These are phyloP conservation scores for Chalciporus chontae DNA, from an alignment of 768 basidiomycete genomes.

Conservation along the genomic window DNA sequence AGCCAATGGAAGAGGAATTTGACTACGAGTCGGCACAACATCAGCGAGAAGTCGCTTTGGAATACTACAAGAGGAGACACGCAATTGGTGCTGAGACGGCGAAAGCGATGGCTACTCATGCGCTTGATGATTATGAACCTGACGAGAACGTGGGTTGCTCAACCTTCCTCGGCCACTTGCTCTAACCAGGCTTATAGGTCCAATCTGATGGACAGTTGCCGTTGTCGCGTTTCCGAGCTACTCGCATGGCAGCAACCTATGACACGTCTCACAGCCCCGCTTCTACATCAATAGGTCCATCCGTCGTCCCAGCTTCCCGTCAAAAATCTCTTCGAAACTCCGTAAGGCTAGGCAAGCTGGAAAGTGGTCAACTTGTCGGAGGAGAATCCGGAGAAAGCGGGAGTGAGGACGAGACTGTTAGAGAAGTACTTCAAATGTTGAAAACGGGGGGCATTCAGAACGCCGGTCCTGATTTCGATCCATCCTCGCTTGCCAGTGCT, in stretches of 20 bases:
- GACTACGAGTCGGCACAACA: conserved; percentile 63
- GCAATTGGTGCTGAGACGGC: conserved; percentile 53
- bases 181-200: not conserved
- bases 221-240: conserved; percentile 66
- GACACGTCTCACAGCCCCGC: conserved; percentile 34
- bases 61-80: conserved; percentile 62
- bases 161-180: conserved; percentile 2
- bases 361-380: conserved; percentile 48
- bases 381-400: conserved; percentile 50
- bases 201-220: conserved; percentile 45
- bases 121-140: conserved; percentile 41
- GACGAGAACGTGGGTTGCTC: conserved; percentile 40
- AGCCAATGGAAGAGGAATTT: conserved; percentile 44
- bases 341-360: conserved; percentile 55
- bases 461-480: conserved; percentile 42
- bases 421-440: conserved; percentile 51
- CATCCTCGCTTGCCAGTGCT: conserved; percentile 1
- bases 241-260: conserved; percentile 48
- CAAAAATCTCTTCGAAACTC: conserved; percentile 49
- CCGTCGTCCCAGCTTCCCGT: conserved; percentile 41
- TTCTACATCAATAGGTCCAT: conserved; percentile 40
- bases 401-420: conserved; percentile 48
- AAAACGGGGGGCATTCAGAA: conserved; percentile 52
- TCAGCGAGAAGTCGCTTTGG: conserved; percentile 71
- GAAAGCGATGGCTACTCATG: conserved; percentile 46